Percentiles rank a stretch among this genome's conserved stretches.
phyloP scores from a whole-genome alignment of 2,329 filamentous ascomycete species.

The Pseudogymnoascus sp. region DNA sequence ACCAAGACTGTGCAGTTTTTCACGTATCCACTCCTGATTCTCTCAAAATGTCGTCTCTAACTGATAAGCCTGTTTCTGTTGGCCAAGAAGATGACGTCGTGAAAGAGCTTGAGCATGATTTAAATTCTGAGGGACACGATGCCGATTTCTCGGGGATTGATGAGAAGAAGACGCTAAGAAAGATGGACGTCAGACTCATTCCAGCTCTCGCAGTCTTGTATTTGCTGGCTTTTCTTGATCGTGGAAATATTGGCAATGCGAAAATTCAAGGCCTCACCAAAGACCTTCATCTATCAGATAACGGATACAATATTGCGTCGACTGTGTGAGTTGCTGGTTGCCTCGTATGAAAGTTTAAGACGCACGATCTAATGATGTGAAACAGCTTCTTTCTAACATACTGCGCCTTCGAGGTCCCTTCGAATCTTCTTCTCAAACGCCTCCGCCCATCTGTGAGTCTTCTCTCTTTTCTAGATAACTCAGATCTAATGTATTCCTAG shows the following conservation, averaged over 20 bases:
- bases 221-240: conserved; percentile 25
- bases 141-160: neutral
- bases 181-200: conserved; percentile 15
- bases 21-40: neutral
- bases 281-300: conserved; percentile 13
- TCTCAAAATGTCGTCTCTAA: neutral
- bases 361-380: conserved; percentile 51
- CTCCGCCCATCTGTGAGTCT: conserved; percentile 33
- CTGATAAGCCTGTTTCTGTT: neutral
- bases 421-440: conserved; percentile 57
- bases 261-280: conserved; percentile 13
- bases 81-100: neutral
- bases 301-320: conserved; percentile 16
- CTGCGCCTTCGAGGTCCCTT: conserved; percentile 50
- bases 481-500: conserved; percentile 35
- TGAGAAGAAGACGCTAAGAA: conserved; percentile 3
- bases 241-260: conserved; percentile 58
- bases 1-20: neutral
- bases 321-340: conserved; percentile 12
- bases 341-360: conserved; percentile 38
- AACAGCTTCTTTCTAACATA: conserved; percentile 60
- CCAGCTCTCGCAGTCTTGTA: conserved; percentile 15
- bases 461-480: neutral
- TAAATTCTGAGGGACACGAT: neutral
- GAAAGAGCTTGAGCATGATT: neutral